Percentiles rank a stretch among this genome's conserved stretches.
Evolutionary conservation across 352 stramenopile species (phyloP).

Genomic region (Lagenidium sp.): DNA sequence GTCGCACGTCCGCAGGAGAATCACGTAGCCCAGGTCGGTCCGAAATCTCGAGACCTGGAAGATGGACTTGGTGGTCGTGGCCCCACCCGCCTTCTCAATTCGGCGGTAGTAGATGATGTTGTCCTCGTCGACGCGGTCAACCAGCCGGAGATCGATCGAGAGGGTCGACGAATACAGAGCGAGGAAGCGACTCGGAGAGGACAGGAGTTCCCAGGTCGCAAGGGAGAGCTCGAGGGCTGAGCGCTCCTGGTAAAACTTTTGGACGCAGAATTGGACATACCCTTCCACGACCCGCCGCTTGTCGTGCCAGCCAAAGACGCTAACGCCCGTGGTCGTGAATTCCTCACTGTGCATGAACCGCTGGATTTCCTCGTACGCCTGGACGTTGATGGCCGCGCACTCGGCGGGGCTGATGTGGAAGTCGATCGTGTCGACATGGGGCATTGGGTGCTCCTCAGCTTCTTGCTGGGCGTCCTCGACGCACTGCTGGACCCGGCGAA

Average conservation of each 20-base stretch:
- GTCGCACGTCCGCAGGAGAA: conserved; percentile 38
- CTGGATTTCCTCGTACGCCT: conserved; percentile 29
- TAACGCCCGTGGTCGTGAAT: conserved; percentile 31
- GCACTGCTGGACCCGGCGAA: conserved; percentile 24
- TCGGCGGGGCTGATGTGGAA: conserved; percentile 22
- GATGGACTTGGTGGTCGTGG: conserved; percentile 31
- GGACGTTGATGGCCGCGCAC: conserved; percentile 27
- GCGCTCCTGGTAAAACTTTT: conserved; percentile 30
- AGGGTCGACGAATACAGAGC: conserved; percentile 34
- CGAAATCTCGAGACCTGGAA: conserved; percentile 34
- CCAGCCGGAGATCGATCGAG: conserved; percentile 26
- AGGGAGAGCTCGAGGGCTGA: conserved; percentile 19
- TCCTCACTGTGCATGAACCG: conserved; percentile 30
- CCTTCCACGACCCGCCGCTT: conserved; percentile 22
- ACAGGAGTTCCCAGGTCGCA: conserved; percentile 29
- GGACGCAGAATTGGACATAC: conserved; percentile 45
- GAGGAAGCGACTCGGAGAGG: conserved; percentile 13
- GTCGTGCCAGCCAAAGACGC: conserved; percentile 46
- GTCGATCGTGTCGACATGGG: conserved; percentile 12
- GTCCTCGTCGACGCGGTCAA: conserved; percentile 49
- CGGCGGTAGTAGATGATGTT: conserved; percentile 49
- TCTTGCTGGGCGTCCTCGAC: conserved; percentile 22
- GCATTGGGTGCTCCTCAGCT: conserved; percentile 4
- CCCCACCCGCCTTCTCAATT: conserved; percentile 16
- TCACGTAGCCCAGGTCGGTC: conserved; percentile 21